Evolutionary conservation across 2,329 filamentous ascomycete species (phyloP).

Genomic region (Phaeosphaeria sp.): DNA sequence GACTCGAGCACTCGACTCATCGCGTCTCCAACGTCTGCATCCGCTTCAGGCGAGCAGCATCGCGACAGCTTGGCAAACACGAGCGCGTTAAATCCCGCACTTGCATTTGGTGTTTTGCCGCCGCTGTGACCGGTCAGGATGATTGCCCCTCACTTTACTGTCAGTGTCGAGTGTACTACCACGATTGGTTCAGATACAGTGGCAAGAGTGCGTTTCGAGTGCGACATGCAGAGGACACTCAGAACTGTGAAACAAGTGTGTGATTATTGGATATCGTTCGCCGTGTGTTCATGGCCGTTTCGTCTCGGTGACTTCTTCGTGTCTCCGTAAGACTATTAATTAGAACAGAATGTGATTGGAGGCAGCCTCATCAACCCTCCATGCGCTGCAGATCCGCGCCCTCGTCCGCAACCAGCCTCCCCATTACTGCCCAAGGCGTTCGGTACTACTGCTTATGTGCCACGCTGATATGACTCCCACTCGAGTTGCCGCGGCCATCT

Average conservation of each 20-base stretch:
- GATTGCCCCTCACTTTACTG: neutral
- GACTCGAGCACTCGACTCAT: neutral
- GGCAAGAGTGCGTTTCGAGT: neutral
- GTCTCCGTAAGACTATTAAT: slow-evolving; percentile 22
- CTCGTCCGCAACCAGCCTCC: neutral
- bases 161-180: slow-evolving; percentile 1
- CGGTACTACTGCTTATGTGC: slow-evolving; percentile 4
- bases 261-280: slow-evolving; percentile 23
- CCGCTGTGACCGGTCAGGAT: slow-evolving; percentile 13
- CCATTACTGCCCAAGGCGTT: slow-evolving; percentile 3
- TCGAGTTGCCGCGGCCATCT: slow-evolving; percentile 1
- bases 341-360: slow-evolving; percentile 24
- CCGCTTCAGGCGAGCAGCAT: slow-evolving; percentile 9
- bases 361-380: slow-evolving; percentile 3
- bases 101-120: slow-evolving; percentile 28
- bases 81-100: slow-evolving; percentile 39
- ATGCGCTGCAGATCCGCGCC: slow-evolving; percentile 12
- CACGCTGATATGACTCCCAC: neutral
- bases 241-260: slow-evolving; percentile 5
- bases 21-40: neutral
- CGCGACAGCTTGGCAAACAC: slow-evolving; percentile 21
- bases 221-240: neutral
- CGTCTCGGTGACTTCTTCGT: slow-evolving; percentile 16
- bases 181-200: neutral
- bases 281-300: slow-evolving; percentile 9